These are phyloP conservation scores for Russula ochroleuca DNA, from an alignment of 768 basidiomycete species.

Conservation along the genomic window DNA sequence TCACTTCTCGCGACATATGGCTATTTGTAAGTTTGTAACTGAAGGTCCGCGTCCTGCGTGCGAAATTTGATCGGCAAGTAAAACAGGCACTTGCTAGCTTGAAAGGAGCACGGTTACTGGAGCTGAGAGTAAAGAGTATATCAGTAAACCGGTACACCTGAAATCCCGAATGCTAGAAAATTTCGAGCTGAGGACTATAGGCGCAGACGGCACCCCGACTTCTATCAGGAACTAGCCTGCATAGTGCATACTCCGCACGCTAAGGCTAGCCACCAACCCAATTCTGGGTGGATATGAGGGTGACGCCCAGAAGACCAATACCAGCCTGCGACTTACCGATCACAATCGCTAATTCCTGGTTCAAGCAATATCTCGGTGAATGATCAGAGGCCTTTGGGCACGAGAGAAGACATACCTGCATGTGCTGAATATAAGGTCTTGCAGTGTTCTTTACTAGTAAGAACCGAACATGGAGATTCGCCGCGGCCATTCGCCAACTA, in stretches of 20 bases:
- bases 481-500: slow-evolving; percentile 13
- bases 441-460: not conserved
- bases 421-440: not conserved
- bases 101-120: slow-evolving; percentile 5
- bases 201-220: not conserved
- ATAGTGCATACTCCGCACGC: no score
- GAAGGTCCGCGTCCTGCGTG: not conserved
- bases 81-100: slow-evolving; percentile 3
- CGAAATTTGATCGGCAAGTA: not conserved
- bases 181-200: not conserved
- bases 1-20: not conserved
- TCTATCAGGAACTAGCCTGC: not conserved
- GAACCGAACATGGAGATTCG: not conserved
- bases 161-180: not conserved
- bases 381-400: not conserved
- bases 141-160: not conserved
- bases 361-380: not conserved
- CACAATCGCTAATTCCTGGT: not conserved
- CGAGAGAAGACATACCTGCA: not conserved
- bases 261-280: no score
- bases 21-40: not conserved
- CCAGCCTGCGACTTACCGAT: not conserved
- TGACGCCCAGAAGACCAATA: not conserved
- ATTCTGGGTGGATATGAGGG: no score
- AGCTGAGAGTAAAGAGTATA: not conserved